Evolutionary conservation across 177 flowering plant genomes (phyloP).

Genomic region (Vitis hybrid): DNA sequence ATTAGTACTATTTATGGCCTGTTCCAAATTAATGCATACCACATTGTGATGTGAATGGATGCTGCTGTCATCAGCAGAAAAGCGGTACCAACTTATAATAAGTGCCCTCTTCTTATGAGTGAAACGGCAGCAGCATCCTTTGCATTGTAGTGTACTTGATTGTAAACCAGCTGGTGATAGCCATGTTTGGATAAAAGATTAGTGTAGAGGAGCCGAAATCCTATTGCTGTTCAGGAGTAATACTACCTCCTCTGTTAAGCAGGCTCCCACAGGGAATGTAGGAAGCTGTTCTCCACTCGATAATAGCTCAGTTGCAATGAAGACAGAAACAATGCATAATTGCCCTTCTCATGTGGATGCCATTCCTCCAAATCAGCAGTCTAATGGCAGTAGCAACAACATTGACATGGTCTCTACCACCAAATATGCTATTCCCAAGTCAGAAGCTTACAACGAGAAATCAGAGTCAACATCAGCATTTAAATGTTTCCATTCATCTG

Average conservation of each 20-base stretch:
- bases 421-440: constrained; percentile 9
- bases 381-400: constrained; percentile 30
- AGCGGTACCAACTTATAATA: not conserved
- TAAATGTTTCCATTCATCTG: constrained; percentile 24
- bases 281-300: constrained; percentile 37
- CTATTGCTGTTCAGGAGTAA: constrained; percentile 10
- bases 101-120: not conserved
- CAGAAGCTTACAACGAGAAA: constrained; percentile 19
- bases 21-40: not conserved
- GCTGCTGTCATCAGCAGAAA: not conserved
- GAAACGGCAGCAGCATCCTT: constrained; percentile 2
- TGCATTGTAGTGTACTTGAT: not conserved
- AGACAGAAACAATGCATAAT: constrained; percentile 17
- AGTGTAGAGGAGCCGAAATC: constrained; percentile 1
- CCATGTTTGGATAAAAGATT: not conserved
- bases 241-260: constrained; percentile 7
- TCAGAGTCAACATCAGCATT: constrained; percentile 21
- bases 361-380: constrained; percentile 22
- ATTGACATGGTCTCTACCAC: constrained; percentile 23
- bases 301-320: constrained; percentile 26
- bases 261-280: constrained; percentile 29
- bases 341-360: constrained; percentile 21
- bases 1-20: not conserved
- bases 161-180: not conserved
- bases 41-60: not conserved